Conservation (phyloP, 1,284 basidiomycete genomes). For the Cryptococcus hybrid region DNA sequence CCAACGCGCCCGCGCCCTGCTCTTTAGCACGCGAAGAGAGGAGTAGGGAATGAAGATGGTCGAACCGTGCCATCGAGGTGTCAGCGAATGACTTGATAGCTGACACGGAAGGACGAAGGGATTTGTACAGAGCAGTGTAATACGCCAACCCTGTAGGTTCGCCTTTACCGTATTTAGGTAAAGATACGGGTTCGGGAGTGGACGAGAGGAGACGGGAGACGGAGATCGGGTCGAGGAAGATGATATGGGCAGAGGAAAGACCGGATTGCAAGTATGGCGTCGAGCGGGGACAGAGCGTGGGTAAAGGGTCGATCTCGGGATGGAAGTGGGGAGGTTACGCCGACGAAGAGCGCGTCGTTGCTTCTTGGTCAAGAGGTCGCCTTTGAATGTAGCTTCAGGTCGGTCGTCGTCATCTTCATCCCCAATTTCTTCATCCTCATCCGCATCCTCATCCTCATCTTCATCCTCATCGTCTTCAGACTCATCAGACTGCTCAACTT, state of each 20-base stretch:
- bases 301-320: constrained; percentile 42
- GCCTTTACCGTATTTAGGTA: constrained; percentile 5
- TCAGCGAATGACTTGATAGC: constrained; percentile 71
- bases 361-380: constrained; percentile 47
- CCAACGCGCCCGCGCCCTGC: constrained; percentile 64
- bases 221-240: constrained; percentile 71
- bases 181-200: constrained; percentile 39
- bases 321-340: constrained; percentile 58
- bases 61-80: constrained; percentile 68
- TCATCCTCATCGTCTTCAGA: constrained; percentile 44
- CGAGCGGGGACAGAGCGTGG: constrained; percentile 25
- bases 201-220: constrained; percentile 60
- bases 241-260: constrained; percentile 61
- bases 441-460: constrained; percentile 30
- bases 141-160: constrained; percentile 66
- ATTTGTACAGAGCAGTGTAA: constrained; percentile 63
- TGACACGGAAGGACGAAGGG: constrained; percentile 68
- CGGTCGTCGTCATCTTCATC: too few species aligned
- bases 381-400: constrained; percentile 51
- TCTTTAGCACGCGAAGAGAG: constrained; percentile 52
- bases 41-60: constrained; percentile 61
- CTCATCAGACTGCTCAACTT: constrained; percentile 25
- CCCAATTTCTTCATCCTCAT: constrained; percentile 50
- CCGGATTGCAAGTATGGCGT: constrained; percentile 29
- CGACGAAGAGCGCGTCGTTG: constrained; percentile 17